These are phyloP conservation scores for Exophiala spinifera DNA, from an alignment of 2,329 filamentous ascomycete species.

Conservation along the genomic window DNA sequence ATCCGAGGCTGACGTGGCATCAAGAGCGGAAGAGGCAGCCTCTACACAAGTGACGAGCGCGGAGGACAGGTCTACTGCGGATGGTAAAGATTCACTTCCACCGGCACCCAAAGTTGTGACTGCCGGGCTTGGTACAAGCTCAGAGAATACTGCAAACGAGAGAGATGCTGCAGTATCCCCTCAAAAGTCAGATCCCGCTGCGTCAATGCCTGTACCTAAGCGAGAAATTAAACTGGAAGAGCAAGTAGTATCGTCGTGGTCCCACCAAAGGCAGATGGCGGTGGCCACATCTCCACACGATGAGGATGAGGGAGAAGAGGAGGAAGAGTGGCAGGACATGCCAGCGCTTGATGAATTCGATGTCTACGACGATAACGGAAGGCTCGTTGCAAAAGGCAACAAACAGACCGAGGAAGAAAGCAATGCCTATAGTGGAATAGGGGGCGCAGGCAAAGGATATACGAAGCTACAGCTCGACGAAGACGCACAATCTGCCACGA, in stretches of 20 bases:
- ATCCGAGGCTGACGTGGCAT: neutral
- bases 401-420: conserved; percentile 63
- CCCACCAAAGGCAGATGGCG: conserved; percentile 73
- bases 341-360: conserved; percentile 89
- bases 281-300: conserved; percentile 47
- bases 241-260: conserved; percentile 71
- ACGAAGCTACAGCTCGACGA: conserved; percentile 94
- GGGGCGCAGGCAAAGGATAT: conserved; percentile 84
- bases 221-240: conserved; percentile 42
- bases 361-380: conserved; percentile 92
- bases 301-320: conserved; percentile 50
- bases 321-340: conserved; percentile 85
- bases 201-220: conserved; percentile 32
- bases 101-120: too few species aligned
- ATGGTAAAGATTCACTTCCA: too few species aligned
- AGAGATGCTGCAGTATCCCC: neutral
- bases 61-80: too few species aligned
- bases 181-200: conserved; percentile 7
- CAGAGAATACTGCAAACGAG: neutral
- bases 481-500: conserved; percentile 88
- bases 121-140: too few species aligned
- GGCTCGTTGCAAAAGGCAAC: conserved; percentile 77
- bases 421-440: conserved; percentile 65
- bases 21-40: neutral
- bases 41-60: too few species aligned